phyloP scores from a whole-genome alignment of 164 flowering plant species.

The Kingdonia uniflora region DNA sequence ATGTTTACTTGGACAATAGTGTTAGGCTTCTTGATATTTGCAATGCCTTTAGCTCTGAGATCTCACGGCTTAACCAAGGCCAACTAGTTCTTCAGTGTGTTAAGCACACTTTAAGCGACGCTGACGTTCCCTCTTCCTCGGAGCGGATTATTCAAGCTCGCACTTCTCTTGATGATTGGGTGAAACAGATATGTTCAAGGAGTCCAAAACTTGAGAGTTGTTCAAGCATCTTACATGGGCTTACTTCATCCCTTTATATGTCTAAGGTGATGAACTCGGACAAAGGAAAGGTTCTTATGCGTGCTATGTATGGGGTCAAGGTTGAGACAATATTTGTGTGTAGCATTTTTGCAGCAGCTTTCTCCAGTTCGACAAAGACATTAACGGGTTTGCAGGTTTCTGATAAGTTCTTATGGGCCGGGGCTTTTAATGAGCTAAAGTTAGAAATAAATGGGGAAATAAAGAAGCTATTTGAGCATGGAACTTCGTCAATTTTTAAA shows the following conservation, averaged over 20 bases:
- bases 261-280: constrained; percentile 71
- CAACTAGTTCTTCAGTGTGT: constrained; percentile 57
- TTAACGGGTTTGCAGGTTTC: constrained; percentile 40
- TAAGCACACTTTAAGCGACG: constrained; percentile 34
- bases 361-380: constrained; percentile 46
- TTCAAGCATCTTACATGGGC: constrained; percentile 27
- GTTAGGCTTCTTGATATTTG: constrained; percentile 79
- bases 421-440: constrained; percentile 44
- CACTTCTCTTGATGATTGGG: constrained; percentile 63
- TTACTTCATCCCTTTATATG: constrained; percentile 33
- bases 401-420: constrained; percentile 50
- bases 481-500: constrained; percentile 31
- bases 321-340: constrained; percentile 57
- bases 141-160: constrained; percentile 30
- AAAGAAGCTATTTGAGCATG: constrained; percentile 19
- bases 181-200: constrained; percentile 37
- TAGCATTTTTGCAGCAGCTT: constrained; percentile 48
- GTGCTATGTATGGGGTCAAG: constrained; percentile 82
- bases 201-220: constrained; percentile 50
- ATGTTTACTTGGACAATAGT: constrained; percentile 74
- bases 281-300: constrained; percentile 80
- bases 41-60: constrained; percentile 67
- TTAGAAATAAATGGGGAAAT: constrained; percentile 43
- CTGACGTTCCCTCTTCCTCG: constrained; percentile 16
- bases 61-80: constrained; percentile 66